phyloP scores from a whole-genome alignment of 176 grass and related monocot species.

The Aechmea fasciata region DNA sequence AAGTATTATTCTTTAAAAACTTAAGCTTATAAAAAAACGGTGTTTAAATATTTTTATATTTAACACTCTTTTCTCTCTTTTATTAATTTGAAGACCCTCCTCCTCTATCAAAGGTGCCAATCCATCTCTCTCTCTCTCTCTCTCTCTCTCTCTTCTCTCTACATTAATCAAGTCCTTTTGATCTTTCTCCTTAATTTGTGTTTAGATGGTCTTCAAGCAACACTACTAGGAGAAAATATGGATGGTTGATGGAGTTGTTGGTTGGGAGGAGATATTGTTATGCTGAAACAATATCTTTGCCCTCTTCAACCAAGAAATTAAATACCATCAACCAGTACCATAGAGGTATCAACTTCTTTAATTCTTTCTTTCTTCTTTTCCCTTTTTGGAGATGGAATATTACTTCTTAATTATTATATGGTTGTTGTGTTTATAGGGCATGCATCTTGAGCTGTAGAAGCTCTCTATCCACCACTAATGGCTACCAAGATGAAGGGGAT shows the following conservation, averaged over 20 bases:
- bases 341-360: no score
- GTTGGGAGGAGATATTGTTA: conserved; percentile 2
- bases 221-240: not conserved
- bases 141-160: conserved; percentile 10
- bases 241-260: conserved; percentile 17
- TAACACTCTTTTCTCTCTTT: no score
- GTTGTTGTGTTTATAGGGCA: conserved; percentile 8
- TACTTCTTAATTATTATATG: not conserved
- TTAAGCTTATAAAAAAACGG: no score
- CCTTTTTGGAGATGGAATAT: conserved; percentile 4
- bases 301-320: no score
- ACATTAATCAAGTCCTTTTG: not conserved
- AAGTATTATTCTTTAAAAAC: no score
- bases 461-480: conserved; percentile 19
- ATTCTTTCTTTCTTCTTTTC: not conserved
- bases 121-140: no score
- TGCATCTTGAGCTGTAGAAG: not conserved
- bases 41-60: no score
- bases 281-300: conserved; percentile 13
- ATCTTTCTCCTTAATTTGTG: no score
- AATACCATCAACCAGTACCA: no score
- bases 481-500: conserved; percentile 72
- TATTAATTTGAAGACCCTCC: no score
- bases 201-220: no score
- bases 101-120: no score